Evolutionary conservation across 2,329 filamentous ascomycete genomes (phyloP).

Genomic region (Pseudogymnoascus sp.): DNA sequence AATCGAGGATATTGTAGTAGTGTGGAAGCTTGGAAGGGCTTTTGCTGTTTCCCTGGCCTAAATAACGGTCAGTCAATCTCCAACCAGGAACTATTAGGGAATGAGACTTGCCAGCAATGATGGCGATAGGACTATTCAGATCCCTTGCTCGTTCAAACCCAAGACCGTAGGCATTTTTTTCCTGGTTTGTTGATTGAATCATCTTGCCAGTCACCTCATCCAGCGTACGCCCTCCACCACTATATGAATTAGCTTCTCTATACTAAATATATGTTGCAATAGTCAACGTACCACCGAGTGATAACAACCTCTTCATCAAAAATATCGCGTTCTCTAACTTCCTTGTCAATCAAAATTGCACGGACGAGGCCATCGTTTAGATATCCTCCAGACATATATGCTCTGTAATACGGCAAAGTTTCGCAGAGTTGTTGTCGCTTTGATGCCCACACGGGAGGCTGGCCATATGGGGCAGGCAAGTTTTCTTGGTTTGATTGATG

Average conservation of each 20-base stretch:
- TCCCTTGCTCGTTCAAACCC: conserved; percentile 39
- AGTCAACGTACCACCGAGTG: conserved; percentile 44
- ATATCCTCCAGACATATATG: conserved; percentile 53
- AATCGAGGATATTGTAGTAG: conserved; percentile 57
- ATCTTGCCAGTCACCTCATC: conserved; percentile 37
- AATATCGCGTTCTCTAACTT: conserved; percentile 45
- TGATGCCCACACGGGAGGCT: conserved; percentile 47
- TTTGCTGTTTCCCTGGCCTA: conserved; percentile 42
- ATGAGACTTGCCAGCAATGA: conserved; percentile 41
- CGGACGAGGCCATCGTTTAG: conserved; percentile 38
- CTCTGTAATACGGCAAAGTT: conserved; percentile 51
- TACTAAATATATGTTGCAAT: background rate
- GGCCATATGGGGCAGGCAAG: background rate
- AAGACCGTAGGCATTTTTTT: conserved; percentile 28
- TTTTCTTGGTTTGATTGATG: background rate
- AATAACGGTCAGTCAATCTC: conserved; percentile 14
- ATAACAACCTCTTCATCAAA: conserved; percentile 55
- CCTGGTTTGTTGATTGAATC: conserved; percentile 38
- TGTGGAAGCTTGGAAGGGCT: conserved; percentile 43
- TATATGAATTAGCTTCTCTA: conserved; percentile 23
- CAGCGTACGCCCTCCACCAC: conserved; percentile 44
- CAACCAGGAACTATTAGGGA: background rate
- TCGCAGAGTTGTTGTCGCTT: conserved; percentile 54
- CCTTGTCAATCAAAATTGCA: conserved; percentile 51
- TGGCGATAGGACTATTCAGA: conserved; percentile 41